Evolutionary conservation across 1,139 yeast genomes (phyloP), one percentile per base, ranked within the genome.

Genomic region (Lodderomyces pseudojiufengensis): DNA sequence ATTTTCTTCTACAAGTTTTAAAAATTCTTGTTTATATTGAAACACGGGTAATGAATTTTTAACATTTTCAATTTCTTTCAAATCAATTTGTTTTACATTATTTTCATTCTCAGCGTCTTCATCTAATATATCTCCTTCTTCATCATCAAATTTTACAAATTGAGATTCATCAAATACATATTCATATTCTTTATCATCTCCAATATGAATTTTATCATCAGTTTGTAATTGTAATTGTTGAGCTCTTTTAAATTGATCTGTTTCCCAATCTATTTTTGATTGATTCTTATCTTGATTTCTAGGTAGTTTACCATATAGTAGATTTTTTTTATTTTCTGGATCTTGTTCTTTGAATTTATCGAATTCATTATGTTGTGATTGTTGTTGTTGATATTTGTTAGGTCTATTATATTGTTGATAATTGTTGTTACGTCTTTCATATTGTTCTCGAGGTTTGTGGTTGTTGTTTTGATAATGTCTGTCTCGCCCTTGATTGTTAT

Each of bases 111-210:
- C 29, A 3, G 13, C 57, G 15, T 51, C 55, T 15, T 55, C 59
- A 9, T 49, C 48, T 38, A 55, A 52, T 9, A 55, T 52, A 25
- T 14, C 20, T 9, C 59, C 65, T 25, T 72, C 65, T 4, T 62
- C 56, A 28, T 75, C 79, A 3, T 67, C 61, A 52, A 84, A 88
- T 27, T 82, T 78, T 23, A 87, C 80, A 47, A 74, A 76, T 44
- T 85, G 90, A 4, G 80, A 69, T 34, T 81, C 81, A 49, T 90
- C 97, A 63, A 85, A 87, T 1, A 88, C 95, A 56, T 75, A 88
- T 20, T 86, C 95, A 50, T 84, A 85, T 25, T 79, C 64, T 5
- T 57, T 73, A 18, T 36, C 37, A 66, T 67, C 65, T 12, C 67
- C 69, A 0, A 73, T 55, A 24, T 61, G 54, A 18, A 77, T 70